Base-by-base conservation (phyloP, 345 rosid genomes). In the Eucalyptus marginata region DNA sequence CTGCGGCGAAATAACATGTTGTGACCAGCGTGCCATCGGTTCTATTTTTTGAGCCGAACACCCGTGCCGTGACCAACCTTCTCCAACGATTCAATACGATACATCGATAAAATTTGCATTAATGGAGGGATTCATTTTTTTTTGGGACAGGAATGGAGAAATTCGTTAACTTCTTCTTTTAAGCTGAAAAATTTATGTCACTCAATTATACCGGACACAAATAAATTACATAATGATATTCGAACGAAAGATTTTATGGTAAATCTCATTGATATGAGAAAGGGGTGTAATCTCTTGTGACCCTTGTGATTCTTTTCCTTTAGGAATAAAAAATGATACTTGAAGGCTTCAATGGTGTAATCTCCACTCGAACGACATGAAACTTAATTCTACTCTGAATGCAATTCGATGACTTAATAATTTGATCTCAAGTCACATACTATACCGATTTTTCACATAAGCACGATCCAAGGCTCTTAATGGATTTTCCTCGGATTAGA, bases 111-210 rank as follows among this genome's bases (percentile, higher is more conserved):
- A 64, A 64, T n/a, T 29, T 29, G 2, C 10, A 64, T 2, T n/a
- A n/a, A 4, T n/a, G 2, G 20, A 14, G 20, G 2, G 0, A 7
- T 64, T 13, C 8, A 11, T 59, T 13, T 2, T 4, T 2, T 64
- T n/a, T 3, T 14, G 10, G 58, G 25, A 8, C 24, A 18, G 25
- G 58, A n/a, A 2, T 14, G 10, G 20, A 14, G 0, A 64, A 2
- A n/a, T 64, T n/a, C 3, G 2, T n/a, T n/a, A 64, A n/a, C 15
- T 64, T 14, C 3, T 64, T 64, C 3, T 4, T 64, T n/a, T n/a
- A 29, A 62, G 68, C 1, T 1, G 9, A n/a, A n/a, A 64, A n/a
- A 1, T 13, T 14, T n/a, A 14, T n/a, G 20, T 14, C 2, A 0
- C 20, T 64, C 10, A 3, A n/a, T 14, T 7, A 2, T 64, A 3